Conservation (phyloP, 108 stramenopile genomes). For the Discostella stelligeroides region DNA sequence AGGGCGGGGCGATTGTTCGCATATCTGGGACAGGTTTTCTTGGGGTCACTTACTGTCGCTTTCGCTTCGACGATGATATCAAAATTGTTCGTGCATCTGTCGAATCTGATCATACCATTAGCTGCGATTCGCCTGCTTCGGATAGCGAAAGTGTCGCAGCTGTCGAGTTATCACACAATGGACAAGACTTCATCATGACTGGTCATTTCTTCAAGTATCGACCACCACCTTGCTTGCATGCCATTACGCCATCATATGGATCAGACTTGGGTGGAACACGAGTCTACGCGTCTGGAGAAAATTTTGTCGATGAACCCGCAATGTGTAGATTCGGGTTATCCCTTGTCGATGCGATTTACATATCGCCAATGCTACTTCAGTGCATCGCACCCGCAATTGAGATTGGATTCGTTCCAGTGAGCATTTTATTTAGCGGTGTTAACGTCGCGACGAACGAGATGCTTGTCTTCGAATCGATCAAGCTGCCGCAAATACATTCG, state of each 20-base stretch:
- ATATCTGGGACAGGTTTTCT: constrained; percentile 25
- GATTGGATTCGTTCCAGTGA: constrained; percentile 13
- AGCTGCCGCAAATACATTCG: constrained; percentile 26
- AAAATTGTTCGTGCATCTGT: constrained; percentile 28
- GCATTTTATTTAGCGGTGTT: constrained; percentile 25
- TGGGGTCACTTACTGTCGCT: constrained; percentile 40
- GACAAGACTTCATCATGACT: constrained; percentile 23
- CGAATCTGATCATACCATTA: constrained; percentile 8
- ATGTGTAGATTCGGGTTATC: constrained; percentile 34
- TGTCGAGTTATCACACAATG: constrained; percentile 45
- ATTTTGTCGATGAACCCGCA: constrained; percentile 28
- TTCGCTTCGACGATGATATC: constrained; percentile 13
- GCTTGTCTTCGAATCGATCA: constrained; percentile 30
- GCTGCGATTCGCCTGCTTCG: constrained; percentile 25
- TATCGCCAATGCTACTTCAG: constrained; percentile 24
- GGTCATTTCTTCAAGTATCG: constrained; percentile 28
- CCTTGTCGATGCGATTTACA: constrained; percentile 25
- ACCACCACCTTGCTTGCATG: constrained; percentile 27
- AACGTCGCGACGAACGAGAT: constrained; percentile 26
- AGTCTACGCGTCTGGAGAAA: constrained; percentile 34
- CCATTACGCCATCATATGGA: constrained; percentile 46
- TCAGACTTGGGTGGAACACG: constrained; percentile 40
- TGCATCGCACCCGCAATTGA: constrained; percentile 23
- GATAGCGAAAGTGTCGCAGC: constrained; percentile 12
- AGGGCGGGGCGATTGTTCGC: constrained; percentile 34